Conservation (phyloP, 495 filamentous ascomycete genomes). For the Penicillium psychrofluorescens region DNA sequence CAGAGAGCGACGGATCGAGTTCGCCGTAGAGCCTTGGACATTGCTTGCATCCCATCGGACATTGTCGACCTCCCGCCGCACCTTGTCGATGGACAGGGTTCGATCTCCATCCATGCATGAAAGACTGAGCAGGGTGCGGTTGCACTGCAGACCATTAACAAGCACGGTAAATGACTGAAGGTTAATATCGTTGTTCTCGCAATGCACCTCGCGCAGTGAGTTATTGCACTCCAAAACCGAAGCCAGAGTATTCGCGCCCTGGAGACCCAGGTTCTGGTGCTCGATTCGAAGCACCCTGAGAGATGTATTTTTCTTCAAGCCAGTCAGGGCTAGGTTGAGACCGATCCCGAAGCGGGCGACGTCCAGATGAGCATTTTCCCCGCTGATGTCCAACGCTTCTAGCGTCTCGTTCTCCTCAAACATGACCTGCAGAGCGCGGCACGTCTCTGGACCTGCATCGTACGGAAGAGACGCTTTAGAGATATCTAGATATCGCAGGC, state of each 20-base stretch:
- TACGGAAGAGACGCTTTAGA: conserved; percentile 80
- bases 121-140: conserved; percentile 57
- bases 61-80: conserved; percentile 52
- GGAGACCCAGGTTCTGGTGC: conserved; percentile 54
- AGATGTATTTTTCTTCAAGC: conserved; percentile 67
- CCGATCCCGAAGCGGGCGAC: conserved; percentile 78
- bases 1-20: conserved; percentile 39
- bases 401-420: conserved; percentile 74
- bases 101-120: conserved; percentile 58
- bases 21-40: conserved; percentile 25
- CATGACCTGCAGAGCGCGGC: conserved; percentile 62
- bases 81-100: conserved; percentile 51
- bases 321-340: conserved; percentile 67
- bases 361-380: conserved; percentile 82
- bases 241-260: conserved; percentile 69
- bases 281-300: conserved; percentile 73
- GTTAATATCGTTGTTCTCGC: conserved; percentile 73
- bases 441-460: conserved; percentile 67
- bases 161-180: conserved; percentile 72
- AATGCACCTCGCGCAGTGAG: conserved; percentile 60
- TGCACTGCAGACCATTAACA: conserved; percentile 63
- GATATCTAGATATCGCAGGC: conserved; percentile 75
- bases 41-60: conserved; percentile 34
- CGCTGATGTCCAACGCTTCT: conserved; percentile 75
- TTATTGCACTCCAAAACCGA: conserved; percentile 65